A percentile compares a stretch with the other conserved stretches of the same genome.
Evolutionary conservation across 1,139 yeast species (phyloP).

Genomic region (Yamadazyma siamensis): DNA sequence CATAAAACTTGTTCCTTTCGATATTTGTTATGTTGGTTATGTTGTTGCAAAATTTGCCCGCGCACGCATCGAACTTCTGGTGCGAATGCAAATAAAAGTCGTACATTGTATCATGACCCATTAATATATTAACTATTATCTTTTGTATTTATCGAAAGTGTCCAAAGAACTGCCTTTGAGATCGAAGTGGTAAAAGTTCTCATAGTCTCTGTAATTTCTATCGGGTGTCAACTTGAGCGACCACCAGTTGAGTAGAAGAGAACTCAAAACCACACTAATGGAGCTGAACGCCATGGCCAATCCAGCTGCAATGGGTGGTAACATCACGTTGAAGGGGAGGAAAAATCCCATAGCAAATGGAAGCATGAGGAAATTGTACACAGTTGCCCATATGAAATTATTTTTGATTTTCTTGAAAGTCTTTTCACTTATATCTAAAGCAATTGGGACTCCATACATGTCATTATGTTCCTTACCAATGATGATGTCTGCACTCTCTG

Average conservation of each 20-base stretch:
- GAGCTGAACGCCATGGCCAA: conserved; percentile 93
- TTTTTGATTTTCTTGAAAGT: conserved; percentile 75
- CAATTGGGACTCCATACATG: conserved; percentile 64
- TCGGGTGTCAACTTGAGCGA: conserved; percentile 32
- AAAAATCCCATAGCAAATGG: conserved; percentile 94
- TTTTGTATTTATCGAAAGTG: conserved; percentile 26
- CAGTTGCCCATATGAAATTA: conserved; percentile 81
- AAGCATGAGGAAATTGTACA: conserved; percentile 83
- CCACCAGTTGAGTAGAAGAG: conserved; percentile 69
- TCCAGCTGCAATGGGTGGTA: conserved; percentile 90
- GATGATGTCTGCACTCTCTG: conserved; percentile 94
- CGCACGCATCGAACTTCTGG: no score
- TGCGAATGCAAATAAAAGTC: no score
- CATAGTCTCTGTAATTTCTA: conserved; percentile 19
- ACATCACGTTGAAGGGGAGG: conserved; percentile 72
- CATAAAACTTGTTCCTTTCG: no score
- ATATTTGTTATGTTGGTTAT: no score
- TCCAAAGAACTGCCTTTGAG: conserved; percentile 28
- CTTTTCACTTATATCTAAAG: conserved; percentile 65
- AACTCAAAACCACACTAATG: conserved; percentile 81
- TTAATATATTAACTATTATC: conserved; percentile 1
- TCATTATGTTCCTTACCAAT: conserved; percentile 43
- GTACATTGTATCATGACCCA: no score
- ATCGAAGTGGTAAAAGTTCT: conserved; percentile 23
- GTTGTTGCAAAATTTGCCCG: no score